Conservation (phyloP, 2,329 filamentous ascomycete species). For the Fusarium drepaniforme region DNA sequence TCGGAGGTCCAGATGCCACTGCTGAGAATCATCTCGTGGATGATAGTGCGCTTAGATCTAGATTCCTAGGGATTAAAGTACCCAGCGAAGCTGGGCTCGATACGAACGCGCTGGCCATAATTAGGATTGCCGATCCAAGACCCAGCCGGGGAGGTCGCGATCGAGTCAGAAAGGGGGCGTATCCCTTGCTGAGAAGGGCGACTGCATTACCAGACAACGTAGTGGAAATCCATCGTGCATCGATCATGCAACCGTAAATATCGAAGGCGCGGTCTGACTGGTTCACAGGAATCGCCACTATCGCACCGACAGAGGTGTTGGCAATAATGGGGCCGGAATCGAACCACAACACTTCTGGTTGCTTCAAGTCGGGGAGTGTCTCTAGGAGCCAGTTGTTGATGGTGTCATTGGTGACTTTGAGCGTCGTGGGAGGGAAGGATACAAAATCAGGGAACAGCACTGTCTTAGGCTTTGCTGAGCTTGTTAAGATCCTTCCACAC, state of each 20-base stretch:
- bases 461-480: background rate
- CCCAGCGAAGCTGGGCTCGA: constrained; percentile 26
- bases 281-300: constrained; percentile 20
- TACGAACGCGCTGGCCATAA: constrained; percentile 30
- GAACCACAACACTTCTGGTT: constrained; percentile 34
- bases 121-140: constrained; percentile 28
- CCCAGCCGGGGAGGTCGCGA: constrained; percentile 23
- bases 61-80: constrained; percentile 29
- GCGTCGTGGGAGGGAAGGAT: constrained; percentile 10
- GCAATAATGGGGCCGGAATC: constrained; percentile 23
- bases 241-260: constrained; percentile 37
- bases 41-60: constrained; percentile 12
- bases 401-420: constrained; percentile 15
- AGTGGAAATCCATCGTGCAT: constrained; percentile 28
- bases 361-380: background rate
- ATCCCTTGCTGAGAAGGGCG: constrained; percentile 28
- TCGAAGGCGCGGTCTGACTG: constrained; percentile 11
- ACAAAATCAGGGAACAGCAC: constrained; percentile 30
- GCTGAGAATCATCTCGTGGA: constrained; percentile 35
- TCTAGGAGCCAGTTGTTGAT: constrained; percentile 22
- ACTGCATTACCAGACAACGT: constrained; percentile 33
- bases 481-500: constrained; percentile 29
- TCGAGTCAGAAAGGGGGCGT: constrained; percentile 24
- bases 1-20: constrained; percentile 27
- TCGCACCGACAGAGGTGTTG: constrained; percentile 22